Percentiles rank a stretch among this genome's conserved stretches.
These are phyloP conservation scores for Emmonsia crescens DNA, from an alignment of 2,329 filamentous ascomycete genomes.

Conservation along the genomic window DNA sequence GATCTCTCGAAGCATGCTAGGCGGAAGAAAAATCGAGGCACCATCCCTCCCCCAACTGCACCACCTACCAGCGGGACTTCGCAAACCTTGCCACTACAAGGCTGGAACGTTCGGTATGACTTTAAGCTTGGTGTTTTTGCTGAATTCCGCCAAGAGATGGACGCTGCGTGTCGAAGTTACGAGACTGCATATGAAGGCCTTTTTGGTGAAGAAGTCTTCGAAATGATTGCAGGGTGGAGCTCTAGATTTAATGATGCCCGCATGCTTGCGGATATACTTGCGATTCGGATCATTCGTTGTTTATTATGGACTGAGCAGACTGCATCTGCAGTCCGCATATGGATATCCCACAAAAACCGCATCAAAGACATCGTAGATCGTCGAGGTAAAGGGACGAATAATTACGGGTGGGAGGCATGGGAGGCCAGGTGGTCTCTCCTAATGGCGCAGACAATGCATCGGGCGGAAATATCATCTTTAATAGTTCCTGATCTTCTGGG, in stretches of 20 bases:
- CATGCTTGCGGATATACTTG: constrained; percentile 69
- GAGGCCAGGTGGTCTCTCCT: constrained; percentile 60
- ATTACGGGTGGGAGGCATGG: constrained; percentile 93
- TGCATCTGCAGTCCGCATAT: constrained; percentile 68
- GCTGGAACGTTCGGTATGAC: constrained; percentile 91
- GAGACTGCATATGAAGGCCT: constrained; percentile 78
- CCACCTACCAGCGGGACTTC: constrained; percentile 77
- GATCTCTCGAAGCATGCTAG: constrained; percentile 87
- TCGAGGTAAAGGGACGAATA: constrained; percentile 71
- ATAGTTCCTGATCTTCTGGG: constrained; percentile 19
- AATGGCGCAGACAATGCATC: constrained; percentile 50
- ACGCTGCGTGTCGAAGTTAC: constrained; percentile 73
- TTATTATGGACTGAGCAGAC: constrained; percentile 69
- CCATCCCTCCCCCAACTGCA: constrained; percentile 67
- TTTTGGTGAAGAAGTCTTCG: constrained; percentile 72
- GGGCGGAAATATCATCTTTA: constrained; percentile 40
- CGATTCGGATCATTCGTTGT: constrained; percentile 71
- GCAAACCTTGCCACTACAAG: constrained; percentile 69
- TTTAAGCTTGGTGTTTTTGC: constrained; percentile 86
- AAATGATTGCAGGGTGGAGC: constrained; percentile 81
- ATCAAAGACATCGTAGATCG: constrained; percentile 70
- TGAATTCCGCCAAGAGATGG: constrained; percentile 88
- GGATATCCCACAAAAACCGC: constrained; percentile 65
- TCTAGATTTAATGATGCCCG: constrained; percentile 87
- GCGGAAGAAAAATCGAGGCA: constrained; percentile 72